Conservation (phyloP, 2,329 filamentous ascomycete genomes). For the Stemphylium beticola region DNA sequence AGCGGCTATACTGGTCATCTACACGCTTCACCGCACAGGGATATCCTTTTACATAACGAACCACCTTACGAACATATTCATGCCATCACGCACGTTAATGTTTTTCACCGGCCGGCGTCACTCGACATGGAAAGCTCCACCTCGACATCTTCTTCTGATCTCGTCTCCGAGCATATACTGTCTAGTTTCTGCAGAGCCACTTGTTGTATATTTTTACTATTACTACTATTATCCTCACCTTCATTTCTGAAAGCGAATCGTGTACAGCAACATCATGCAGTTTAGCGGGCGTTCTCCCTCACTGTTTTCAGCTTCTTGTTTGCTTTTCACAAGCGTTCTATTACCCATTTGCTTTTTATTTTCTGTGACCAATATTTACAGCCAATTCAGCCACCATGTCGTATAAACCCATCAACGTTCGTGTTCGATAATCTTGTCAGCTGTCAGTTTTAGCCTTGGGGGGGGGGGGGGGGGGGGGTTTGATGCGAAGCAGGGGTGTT, state of each 20-base stretch:
- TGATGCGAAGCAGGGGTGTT: slow-evolving; percentile 3
- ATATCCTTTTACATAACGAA: slow-evolving; percentile 29
- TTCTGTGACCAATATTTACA: no score
- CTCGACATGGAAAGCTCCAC: slow-evolving; percentile 28
- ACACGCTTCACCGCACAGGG: slow-evolving; percentile 9
- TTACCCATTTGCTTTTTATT: slow-evolving; percentile 18
- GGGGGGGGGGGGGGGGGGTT: slow-evolving; percentile 6
- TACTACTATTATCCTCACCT: slow-evolving; percentile 24
- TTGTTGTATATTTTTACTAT: slow-evolving; percentile 30
- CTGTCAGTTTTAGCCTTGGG: slow-evolving; percentile 1
- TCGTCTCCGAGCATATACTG: slow-evolving; percentile 25
- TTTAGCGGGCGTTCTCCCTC: slow-evolving; percentile 44
- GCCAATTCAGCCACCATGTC: slow-evolving; percentile 3
- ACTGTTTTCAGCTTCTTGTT: slow-evolving; percentile 6
- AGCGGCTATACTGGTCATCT: slow-evolving; percentile 1
- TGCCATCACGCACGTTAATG: slow-evolving; percentile 41
- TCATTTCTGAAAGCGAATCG: slow-evolving; percentile 12
- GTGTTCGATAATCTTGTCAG: slow-evolving; percentile 6
- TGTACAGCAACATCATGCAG: slow-evolving; percentile 30
- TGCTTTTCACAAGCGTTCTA: slow-evolving; percentile 5
- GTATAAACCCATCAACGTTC: slow-evolving; percentile 1
- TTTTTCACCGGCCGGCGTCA: slow-evolving; percentile 27
- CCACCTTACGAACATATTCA: slow-evolving; percentile 29
- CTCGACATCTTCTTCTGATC: slow-evolving; percentile 20
- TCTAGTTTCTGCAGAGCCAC: slow-evolving; percentile 23